Conservation (phyloP, 1,139 yeast species). For the Candida tropicalis region DNA sequence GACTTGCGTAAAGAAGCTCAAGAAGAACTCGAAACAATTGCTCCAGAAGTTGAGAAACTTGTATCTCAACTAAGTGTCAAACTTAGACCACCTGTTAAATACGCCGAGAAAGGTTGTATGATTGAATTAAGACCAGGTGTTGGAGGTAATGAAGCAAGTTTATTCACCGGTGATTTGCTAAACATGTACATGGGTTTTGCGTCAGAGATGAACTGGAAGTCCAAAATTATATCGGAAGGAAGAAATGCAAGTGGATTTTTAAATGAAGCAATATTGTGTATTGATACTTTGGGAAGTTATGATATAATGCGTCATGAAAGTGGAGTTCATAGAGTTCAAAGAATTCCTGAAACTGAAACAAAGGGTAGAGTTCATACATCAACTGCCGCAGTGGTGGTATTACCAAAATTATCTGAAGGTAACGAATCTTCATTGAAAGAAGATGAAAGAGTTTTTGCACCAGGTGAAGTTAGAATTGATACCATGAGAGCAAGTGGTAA, state of each 20-base stretch:
- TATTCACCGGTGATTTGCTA: slow-evolving; percentile 79
- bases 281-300: slow-evolving; percentile 79
- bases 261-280: slow-evolving; percentile 73
- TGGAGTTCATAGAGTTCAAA: slow-evolving; percentile 95
- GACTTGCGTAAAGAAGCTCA: slow-evolving; percentile 21
- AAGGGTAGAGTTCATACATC: slow-evolving; percentile 96
- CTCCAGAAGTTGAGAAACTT: slow-evolving; percentile 39
- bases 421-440: slow-evolving; percentile 54
- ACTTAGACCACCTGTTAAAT: slow-evolving; percentile 76
- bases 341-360: slow-evolving; percentile 90
- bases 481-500: slow-evolving; percentile 97
- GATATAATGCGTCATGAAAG: slow-evolving; percentile 78
- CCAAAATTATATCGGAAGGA: slow-evolving; percentile 60
- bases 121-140: slow-evolving; percentile 93
- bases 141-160: slow-evolving; percentile 92
- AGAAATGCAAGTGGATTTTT: slow-evolving; percentile 63
- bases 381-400: slow-evolving; percentile 91
- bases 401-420: slow-evolving; percentile 75
- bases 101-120: slow-evolving; percentile 76
- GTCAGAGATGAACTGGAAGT: slow-evolving; percentile 65
- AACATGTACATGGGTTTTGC: slow-evolving; percentile 82
- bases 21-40: slow-evolving; percentile 31
- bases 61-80: slow-evolving; percentile 53
- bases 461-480: slow-evolving; percentile 89
- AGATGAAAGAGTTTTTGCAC: slow-evolving; percentile 78